Base-by-base conservation (phyloP, 306 rosid genomes). In the Fagus crenata region DNA sequence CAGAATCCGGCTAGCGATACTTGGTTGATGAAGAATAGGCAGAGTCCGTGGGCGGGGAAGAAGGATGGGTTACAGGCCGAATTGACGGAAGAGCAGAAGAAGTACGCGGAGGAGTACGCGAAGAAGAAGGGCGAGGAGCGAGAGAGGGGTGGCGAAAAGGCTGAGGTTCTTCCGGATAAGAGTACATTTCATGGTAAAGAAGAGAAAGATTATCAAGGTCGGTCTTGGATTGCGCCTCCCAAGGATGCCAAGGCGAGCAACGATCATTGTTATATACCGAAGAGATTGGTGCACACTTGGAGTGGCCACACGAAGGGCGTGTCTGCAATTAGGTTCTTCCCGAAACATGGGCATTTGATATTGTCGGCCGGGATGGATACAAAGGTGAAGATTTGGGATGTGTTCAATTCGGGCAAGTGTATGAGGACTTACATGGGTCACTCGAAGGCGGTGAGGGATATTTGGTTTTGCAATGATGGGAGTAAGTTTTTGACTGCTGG, bases 391-490 rank as follows among this genome's bases (percentile, higher is more conserved):
- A 96, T 96, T 81, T 96, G 99, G 99, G 99, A 96, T 79, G 98
- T 96, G 74, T 90, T 89, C 78, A 92, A 96, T 75, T 91, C 98
- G 0, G 98, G 97, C 3, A 96, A 92, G 73, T 96, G 99, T 61
- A 96, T 92, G 99, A 92, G 99, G 75, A 96, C 98, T 58, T 93
- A 96, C 70, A 91, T 92, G 98, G 97, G 99, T 32, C 99, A 96
- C 74, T 87, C 96, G 0, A 90, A 91, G 68, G 98, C 96, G 0
- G 99, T 96, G 17, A 77, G 99, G 71, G 98, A 96, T 80, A 89
- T 96, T 80, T 96, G 97, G 75, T 96, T 96, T 35, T 89, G 87
- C 68, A 96, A 96, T 67, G 98, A 96, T 43, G 99, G 98, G 51
- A 72, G 89, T 5, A 96, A 89, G 87, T 96, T 96, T 73, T 70